Conservation (phyloP, 306 rosid species). For the Vigna mungo region DNA sequence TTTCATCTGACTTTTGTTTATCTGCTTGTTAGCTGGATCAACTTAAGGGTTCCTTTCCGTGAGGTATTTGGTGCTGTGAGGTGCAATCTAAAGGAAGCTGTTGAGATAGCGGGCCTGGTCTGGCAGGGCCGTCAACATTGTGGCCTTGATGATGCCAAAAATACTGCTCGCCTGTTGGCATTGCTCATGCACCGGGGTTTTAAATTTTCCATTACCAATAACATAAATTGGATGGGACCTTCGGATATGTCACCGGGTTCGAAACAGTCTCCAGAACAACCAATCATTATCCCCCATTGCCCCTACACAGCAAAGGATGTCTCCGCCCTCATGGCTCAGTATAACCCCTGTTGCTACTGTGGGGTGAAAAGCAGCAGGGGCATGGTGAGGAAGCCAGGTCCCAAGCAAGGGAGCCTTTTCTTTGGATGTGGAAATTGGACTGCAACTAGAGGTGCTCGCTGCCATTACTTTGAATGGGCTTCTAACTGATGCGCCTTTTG, state of each 20-base stretch:
- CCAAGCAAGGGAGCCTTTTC: constrained; percentile 82
- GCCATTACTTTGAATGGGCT: constrained; percentile 93
- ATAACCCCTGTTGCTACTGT: constrained; percentile 74
- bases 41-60: constrained; percentile 78
- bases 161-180: constrained; percentile 81
- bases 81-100: constrained; percentile 94
- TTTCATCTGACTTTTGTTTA: constrained; percentile 47
- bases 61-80: constrained; percentile 83
- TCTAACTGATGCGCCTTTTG: constrained; percentile 57
- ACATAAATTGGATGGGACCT: constrained; percentile 65
- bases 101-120: constrained; percentile 80
- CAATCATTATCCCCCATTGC: constrained; percentile 49
- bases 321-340: constrained; percentile 53
- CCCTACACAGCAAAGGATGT: constrained; percentile 66
- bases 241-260: constrained; percentile 59
- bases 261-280: constrained; percentile 69
- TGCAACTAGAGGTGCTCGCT: constrained; percentile 74
- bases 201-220: constrained; percentile 76
- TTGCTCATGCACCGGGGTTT: constrained; percentile 82
- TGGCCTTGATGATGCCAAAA: constrained; percentile 94
- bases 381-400: constrained; percentile 81
- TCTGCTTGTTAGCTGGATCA: constrained; percentile 78
- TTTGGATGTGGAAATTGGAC: constrained; percentile 95
- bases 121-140: constrained; percentile 98
- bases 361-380: constrained; percentile 84